Conservation (phyloP, 176 grass and related monocot genomes). For the Dactylis glomerata region DNA sequence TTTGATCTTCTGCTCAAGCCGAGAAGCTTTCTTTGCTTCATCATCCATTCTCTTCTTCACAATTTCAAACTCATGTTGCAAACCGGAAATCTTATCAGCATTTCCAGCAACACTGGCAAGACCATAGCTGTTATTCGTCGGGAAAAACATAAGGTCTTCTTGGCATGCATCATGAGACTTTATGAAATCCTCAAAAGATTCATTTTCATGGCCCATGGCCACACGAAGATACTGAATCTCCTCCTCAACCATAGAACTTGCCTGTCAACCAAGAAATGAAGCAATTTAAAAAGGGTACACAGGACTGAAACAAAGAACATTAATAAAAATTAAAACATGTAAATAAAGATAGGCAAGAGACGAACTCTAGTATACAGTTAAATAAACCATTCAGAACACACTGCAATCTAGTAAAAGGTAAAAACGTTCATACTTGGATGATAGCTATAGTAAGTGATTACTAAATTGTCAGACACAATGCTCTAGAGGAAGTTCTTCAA, state of each 20-base stretch:
- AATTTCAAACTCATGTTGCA: slow-evolving; percentile 90
- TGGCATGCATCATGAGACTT: slow-evolving; percentile 88
- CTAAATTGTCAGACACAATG: neutral
- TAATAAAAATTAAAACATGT: neutral
- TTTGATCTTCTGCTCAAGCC: slow-evolving; percentile 95
- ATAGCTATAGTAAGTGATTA: neutral
- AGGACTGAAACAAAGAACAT: slow-evolving; percentile 1
- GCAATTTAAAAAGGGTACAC: neutral
- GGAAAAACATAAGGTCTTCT: slow-evolving; percentile 95
- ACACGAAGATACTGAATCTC: slow-evolving; percentile 65
- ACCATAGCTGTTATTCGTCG: slow-evolving; percentile 63
- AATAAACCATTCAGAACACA: neutral
- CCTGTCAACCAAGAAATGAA: slow-evolving; percentile 40
- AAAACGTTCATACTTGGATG: neutral
- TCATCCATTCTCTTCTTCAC: slow-evolving; percentile 89
- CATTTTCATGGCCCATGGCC: slow-evolving; percentile 83
- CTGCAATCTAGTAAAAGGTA: neutral
- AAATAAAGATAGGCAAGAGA: neutral
- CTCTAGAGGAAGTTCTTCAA: neutral
- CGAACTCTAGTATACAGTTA: neutral
- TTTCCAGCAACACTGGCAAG: slow-evolving; percentile 79
- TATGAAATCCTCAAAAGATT: slow-evolving; percentile 80
- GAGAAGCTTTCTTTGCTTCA: slow-evolving; percentile 81
- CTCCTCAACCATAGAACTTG: slow-evolving; percentile 72
- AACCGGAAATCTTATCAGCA: slow-evolving; percentile 66